A percentile compares a stretch with the other conserved stretches of the same genome.
phyloP scores from a whole-genome alignment of 371 early-diverging fungal genomes.

The Mortierella sp. region DNA sequence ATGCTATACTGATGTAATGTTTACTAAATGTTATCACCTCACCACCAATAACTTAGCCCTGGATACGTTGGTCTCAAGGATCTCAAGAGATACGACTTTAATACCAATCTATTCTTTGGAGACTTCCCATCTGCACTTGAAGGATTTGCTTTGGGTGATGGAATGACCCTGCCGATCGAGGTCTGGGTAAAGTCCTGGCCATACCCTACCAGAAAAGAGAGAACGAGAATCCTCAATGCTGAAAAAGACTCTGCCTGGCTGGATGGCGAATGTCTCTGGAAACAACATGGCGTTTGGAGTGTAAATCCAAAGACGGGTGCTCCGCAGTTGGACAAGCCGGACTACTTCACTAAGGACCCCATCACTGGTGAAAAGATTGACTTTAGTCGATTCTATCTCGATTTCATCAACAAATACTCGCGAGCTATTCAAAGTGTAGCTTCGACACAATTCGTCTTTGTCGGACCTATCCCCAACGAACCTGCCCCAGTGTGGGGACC shows the following conservation, averaged over 20 bases:
- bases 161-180: slow-evolving; percentile 74
- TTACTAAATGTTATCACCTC: neutral
- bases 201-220: slow-evolving; percentile 72
- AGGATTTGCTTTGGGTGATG: slow-evolving; percentile 77
- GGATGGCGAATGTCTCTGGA: slow-evolving; percentile 79
- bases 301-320: slow-evolving; percentile 62
- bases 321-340: slow-evolving; percentile 65
- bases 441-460: slow-evolving; percentile 70
- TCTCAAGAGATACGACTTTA: slow-evolving; percentile 72
- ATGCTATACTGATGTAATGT: neutral
- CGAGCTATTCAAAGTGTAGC: slow-evolving; percentile 71
- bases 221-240: slow-evolving; percentile 68
- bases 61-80: slow-evolving; percentile 81
- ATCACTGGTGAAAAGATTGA: slow-evolving; percentile 64
- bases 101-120: slow-evolving; percentile 76
- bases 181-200: slow-evolving; percentile 83
- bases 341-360: slow-evolving; percentile 80
- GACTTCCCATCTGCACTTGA: slow-evolving; percentile 80
- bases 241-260: slow-evolving; percentile 72
- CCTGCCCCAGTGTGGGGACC: slow-evolving; percentile 73
- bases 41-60: slow-evolving; percentile 34
- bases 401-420: slow-evolving; percentile 74
- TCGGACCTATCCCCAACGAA: slow-evolving; percentile 86
- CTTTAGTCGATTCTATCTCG: slow-evolving; percentile 79
- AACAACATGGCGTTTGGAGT: slow-evolving; percentile 83